Evolutionary conservation across 140 eudicot genomes (phyloP).

Genomic region (Senecio squalidus): DNA sequence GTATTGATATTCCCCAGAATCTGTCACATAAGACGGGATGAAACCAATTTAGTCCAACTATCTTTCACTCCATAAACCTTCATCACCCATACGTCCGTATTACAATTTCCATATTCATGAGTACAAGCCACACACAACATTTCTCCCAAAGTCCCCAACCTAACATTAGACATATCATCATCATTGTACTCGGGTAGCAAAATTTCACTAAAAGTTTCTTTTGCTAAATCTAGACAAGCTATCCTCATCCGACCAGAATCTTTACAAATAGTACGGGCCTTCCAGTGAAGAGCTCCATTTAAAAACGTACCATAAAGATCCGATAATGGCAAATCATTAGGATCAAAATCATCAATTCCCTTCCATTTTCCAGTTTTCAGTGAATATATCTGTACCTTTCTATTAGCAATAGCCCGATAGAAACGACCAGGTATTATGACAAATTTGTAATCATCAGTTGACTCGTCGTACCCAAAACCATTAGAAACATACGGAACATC

Average conservation of each 20-base stretch:
- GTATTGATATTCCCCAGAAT: too few relatives aligned
- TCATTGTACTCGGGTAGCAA: neutral
- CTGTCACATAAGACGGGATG: too few relatives aligned
- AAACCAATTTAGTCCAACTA: too few relatives aligned
- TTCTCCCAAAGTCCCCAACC: neutral
- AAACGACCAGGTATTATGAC: too few relatives aligned
- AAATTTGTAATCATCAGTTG: neutral
- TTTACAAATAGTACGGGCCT: neutral
- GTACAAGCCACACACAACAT: too few relatives aligned
- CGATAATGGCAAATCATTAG: fast-evolving
- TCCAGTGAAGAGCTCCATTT: neutral
- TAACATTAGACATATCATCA: neutral
- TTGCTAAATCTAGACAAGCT: too few relatives aligned
- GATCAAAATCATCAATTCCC: neutral
- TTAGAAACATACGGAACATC: too few relatives aligned
- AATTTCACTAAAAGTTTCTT: neutral
- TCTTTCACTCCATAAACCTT: too few relatives aligned
- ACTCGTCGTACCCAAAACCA: neutral
- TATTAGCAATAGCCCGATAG: too few relatives aligned
- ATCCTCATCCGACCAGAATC: too few relatives aligned
- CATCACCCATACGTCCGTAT: too few relatives aligned
- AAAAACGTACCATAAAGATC: neutral
- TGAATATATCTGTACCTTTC: neutral
- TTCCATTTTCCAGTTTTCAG: neutral
- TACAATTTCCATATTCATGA: too few relatives aligned